Evolutionary conservation across 192 early-diverging fungal species (phyloP).

Genomic region (Coemansia sp.): DNA sequence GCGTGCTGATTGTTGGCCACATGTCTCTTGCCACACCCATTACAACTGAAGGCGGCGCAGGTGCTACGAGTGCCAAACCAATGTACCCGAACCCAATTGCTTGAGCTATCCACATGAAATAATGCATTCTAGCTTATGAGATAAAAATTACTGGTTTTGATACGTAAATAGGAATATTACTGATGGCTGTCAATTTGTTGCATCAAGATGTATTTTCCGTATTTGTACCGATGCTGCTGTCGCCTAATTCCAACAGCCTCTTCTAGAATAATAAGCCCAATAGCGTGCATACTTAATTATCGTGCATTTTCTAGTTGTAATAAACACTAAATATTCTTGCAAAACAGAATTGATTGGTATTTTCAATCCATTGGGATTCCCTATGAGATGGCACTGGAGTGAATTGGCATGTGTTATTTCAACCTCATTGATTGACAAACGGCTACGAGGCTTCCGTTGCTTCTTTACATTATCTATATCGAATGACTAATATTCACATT

Average conservation of each 20-base stretch:
- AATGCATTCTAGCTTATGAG: neutral
- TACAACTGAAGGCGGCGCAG: neutral
- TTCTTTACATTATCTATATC: neutral
- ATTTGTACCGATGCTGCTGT: no score
- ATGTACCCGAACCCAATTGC: neutral
- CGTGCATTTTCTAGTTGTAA: neutral
- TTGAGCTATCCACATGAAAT: neutral
- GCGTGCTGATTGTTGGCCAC: conserved; percentile 11
- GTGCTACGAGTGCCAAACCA: neutral
- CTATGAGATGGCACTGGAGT: neutral
- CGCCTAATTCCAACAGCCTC: no score
- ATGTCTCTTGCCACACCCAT: neutral
- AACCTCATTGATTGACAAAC: neutral
- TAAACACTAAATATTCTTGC: neutral
- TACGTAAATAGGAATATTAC: no score
- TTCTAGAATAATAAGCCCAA: no score
- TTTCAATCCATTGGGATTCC: neutral
- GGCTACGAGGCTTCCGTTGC: neutral
- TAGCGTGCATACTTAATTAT: neutral
- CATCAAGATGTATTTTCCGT: neutral
- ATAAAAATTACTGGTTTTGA: neutral
- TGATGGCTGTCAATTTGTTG: no score
- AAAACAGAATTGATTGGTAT: neutral
- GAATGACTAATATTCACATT: neutral
- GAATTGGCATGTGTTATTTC: no score